Percentiles rank a stretch among this genome's conserved stretches.
Evolutionary conservation across 192 early-diverging fungal genomes (phyloP).

Genomic region (Martensiomyces pterosporus): DNA sequence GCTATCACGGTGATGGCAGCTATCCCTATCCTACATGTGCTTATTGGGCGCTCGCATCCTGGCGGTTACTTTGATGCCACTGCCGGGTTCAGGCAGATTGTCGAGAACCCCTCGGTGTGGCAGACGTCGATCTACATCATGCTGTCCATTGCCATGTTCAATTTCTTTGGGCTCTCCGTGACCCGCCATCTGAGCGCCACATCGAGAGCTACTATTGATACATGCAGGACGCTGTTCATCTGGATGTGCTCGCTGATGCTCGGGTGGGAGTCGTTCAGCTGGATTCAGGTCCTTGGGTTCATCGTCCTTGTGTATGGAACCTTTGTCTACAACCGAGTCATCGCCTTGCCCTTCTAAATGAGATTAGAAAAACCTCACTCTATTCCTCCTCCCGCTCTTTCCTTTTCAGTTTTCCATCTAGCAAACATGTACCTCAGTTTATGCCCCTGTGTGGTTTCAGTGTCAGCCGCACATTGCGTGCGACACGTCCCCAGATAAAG

Average conservation of each 20-base stretch:
- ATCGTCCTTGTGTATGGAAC: constrained; percentile 72
- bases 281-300: constrained; percentile 89
- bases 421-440: too few relatives aligned
- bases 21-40: constrained; percentile 72
- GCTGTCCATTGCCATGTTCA: constrained; percentile 92
- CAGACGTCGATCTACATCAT: constrained; percentile 73
- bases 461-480: too few relatives aligned
- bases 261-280: constrained; percentile 92
- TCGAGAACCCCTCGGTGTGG: constrained; percentile 61
- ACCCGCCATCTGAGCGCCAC: constrained; percentile 86
- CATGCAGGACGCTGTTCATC: constrained; percentile 92
- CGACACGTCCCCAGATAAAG: too few relatives aligned
- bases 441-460: too few relatives aligned
- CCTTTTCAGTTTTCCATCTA: too few relatives aligned
- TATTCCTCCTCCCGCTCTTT: too few relatives aligned
- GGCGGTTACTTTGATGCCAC: constrained; percentile 82
- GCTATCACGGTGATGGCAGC: constrained; percentile 62
- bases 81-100: constrained; percentile 68
- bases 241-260: constrained; percentile 88
- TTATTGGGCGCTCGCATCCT: constrained; percentile 60
- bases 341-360: constrained; percentile 61
- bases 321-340: constrained; percentile 85
- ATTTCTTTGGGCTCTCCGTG: constrained; percentile 92
- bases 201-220: constrained; percentile 90
- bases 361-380: too few relatives aligned